A percentile compares a stretch with the other conserved stretches of the same genome.
These are phyloP conservation scores for Pyrus bretschneideri DNA, from an alignment of 306 rosid species.

Conservation along the genomic window DNA sequence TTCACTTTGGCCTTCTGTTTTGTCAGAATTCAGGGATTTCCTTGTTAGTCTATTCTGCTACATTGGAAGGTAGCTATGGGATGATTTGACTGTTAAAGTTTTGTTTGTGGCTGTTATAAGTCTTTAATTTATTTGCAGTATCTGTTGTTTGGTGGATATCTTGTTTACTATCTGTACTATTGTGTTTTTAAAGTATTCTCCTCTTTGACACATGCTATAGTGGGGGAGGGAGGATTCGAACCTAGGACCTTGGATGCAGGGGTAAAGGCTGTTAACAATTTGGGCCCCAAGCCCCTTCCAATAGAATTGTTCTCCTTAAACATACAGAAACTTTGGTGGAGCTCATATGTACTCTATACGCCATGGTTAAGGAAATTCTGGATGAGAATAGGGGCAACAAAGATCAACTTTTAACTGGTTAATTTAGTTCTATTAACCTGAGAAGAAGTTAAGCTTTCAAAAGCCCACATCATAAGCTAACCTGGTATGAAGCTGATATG, in stretches of 20 bases:
- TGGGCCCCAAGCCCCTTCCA: no score
- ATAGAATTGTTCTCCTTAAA: no score
- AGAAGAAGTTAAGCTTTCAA: not conserved
- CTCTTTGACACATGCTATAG: no score
- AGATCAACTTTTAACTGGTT: not conserved
- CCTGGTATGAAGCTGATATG: not conserved
- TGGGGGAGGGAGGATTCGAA: no score
- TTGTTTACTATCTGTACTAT: not conserved
- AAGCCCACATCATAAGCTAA: not conserved
- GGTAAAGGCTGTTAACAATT: no score
- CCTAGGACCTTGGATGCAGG: no score
- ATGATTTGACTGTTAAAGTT: not conserved
- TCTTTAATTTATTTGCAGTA: not conserved
- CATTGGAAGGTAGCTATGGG: not conserved
- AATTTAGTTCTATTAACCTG: not conserved
- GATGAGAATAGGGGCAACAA: not conserved
- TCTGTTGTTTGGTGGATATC: not conserved
- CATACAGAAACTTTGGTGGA: not conserved
- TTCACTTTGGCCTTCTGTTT: not conserved
- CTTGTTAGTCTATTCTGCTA: not conserved
- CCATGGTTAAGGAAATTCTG: not conserved
- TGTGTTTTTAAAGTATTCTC: not conserved
- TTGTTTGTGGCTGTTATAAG: not conserved
- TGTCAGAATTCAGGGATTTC: not conserved
- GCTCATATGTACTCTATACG: not conserved